Evolutionary conservation across 1,284 basidiomycete genomes (phyloP), one percentile per base, ranked within the genome.

Genomic region (Macrocystidia cucumis): DNA sequence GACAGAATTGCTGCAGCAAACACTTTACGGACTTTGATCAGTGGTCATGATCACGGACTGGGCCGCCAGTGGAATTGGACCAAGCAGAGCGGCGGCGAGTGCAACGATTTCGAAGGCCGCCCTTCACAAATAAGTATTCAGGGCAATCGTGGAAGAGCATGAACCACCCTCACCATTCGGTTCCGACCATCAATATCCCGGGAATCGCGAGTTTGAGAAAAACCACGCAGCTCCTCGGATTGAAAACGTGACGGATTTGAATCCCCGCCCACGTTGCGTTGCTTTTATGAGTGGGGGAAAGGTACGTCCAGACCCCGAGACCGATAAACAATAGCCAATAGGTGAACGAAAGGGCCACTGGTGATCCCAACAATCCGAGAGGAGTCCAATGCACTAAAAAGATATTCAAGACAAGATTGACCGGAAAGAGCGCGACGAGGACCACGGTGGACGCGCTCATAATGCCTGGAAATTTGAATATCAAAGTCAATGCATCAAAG

Each of bases 41-140:
- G 77, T 73, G n/a, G 84, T 87, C 79, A 87, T 85, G 40, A 87
- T 84, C 26, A 85, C 76, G 1, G 79, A 78, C 49, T 88, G 83
- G 2, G 80, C 80, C 3, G 79, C 82, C 12, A 87, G 64, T 1
- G 81, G 61, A 23, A 80, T 51, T n/a, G 69, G 49, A 6, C 82
- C 81, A 1, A 88, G 60, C 13, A 72, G 63, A 11, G 80, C 82
- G 6, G 84, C 83, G n/a, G 78, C 78, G 13, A 86, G 57, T 3
- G 82, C 83, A 5, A 86, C 84, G 26, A 86, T 84, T 50, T 87
- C 82, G 44, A 86, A 86, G 0, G 82, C 82, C 29, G 78, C 77
- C 80, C 80, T 84, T 31, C 22, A 8, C 21, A 37, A 27, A 33
- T 32, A n/a, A 40, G 34, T 11, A 37, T 18, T 14, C 24, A n/a